Base-by-base conservation (phyloP, 2,329 filamentous ascomycete species). In the Diaporthe caulivora region DNA sequence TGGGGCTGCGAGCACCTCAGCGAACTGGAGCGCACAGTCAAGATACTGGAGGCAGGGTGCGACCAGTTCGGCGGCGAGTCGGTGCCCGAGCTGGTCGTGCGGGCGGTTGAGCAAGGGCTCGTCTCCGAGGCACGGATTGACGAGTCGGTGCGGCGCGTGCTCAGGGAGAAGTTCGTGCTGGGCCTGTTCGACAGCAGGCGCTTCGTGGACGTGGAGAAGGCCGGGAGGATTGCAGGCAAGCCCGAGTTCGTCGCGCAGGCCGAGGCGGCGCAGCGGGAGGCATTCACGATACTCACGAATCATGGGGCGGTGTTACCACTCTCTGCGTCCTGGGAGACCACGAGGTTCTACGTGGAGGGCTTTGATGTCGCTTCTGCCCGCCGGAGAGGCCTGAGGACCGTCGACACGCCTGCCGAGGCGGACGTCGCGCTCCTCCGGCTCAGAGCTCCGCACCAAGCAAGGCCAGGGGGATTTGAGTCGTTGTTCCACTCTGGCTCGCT, bases 61-160 rank as follows among this genome's bases (percentile, higher is more conserved):
- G 87, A 89, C 73, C 87, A 88, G 72, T 84, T 89, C 64, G 87
- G 87, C 1, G 87, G 87, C 15, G 87, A 89, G 76, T 76, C 81
- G 3, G 78, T 84, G 0, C 83, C 86, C 0, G 87, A 89, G 70
- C 82, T 89, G 2, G 79, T 89, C n/a, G 77, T 87, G 2, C 81
- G 88, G 71, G 80, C 87, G 0, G 86, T 88, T 0, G 76, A 82
- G 1, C 81, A 82, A 60, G 84, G 82, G 34, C 77, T 79, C n/a
- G 77, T 86, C 17, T 75, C 82, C 10, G 86, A 88, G 70, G 77
- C 78, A 0, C 85, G 87, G 17, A 78, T 89, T 5, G 84, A 89
- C 68, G 70, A 79, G 10, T 88, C 86, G 0, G 83, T 88, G 2
- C 81, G 84, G 2, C 84, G 84, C 1, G 78, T 89, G 0, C 80